Base-by-base conservation (phyloP, 345 rosid species). In the Dipteronia dyeriana region DNA sequence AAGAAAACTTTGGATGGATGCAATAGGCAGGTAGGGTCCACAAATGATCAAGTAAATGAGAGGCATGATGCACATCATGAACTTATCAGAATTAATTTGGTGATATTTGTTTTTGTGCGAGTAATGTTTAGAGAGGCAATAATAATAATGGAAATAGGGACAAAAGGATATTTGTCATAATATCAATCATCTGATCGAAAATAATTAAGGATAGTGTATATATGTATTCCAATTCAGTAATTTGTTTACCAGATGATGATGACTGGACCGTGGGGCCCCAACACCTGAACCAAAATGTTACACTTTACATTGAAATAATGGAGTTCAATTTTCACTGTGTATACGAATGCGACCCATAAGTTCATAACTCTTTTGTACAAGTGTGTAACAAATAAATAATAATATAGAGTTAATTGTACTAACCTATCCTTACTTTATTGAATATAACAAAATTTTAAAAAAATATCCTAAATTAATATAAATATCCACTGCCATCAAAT, bases 131-230 rank as follows among this genome's bases (percentile, higher is more conserved):
- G 64, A 45, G 70, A 66, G 73, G 79, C 74, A 59, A 70, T 75
- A 79, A 80, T 77, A 77, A 82, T 79, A 79, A 80, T 78, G 67
- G 57, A 66, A 75, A 75, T 80, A 67, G 45, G 77, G 82, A 85
- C 85, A 80, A 85, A 79, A 39, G 38, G 63, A 73, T 70, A 25
- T 75, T 82, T 82, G 85, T 82, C 83, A 62, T 6, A 68, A 41
- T 34, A 29, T 73, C 79, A 64, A 79, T 76, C 31, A 62, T 76
- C 68, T 22, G 11, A 25, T 31, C 17, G 10, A 82, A 68, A 85
- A 79, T 82, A 82, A 82, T 77, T 70, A 57, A 22, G 57, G 56
- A 78, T 38, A 11, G 45, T 45, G 25, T 19, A 4, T 26, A 11
- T 41, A 41, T 41, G 45, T 41, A 41, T 34, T 34, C 38, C 4